phyloP scores from a whole-genome alignment of 148 eudicot genomes.

The Spergularia bocconei region DNA sequence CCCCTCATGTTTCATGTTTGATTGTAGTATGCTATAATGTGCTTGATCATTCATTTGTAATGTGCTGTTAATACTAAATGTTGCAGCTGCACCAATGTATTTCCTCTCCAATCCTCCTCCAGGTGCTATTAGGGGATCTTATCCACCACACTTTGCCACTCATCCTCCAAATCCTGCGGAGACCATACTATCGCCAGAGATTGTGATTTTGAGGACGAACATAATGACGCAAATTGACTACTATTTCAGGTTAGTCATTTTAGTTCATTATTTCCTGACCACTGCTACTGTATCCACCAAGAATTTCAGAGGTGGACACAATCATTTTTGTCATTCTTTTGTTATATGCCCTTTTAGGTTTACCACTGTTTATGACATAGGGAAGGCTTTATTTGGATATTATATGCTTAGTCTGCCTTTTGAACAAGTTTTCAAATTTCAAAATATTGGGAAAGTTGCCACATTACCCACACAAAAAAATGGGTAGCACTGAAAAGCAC shows the following conservation, averaged over 20 bases:
- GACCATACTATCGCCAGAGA: conserved; percentile 48
- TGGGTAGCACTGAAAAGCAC: background rate
- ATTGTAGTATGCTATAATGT: conserved; percentile 8
- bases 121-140: conserved; percentile 54
- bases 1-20: background rate
- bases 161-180: conserved; percentile 46
- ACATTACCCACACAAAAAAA: background rate
- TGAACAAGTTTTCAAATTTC: background rate
- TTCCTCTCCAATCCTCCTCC: conserved; percentile 62
- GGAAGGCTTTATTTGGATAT: background rate
- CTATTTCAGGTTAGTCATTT: conserved; percentile 71
- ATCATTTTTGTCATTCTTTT: background rate
- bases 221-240: conserved; percentile 84
- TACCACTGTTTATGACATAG: background rate
- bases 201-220: conserved; percentile 47
- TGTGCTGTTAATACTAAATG: conserved; percentile 7
- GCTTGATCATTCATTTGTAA: conserved; percentile 1
- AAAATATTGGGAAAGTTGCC: background rate
- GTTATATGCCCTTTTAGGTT: background rate
- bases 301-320: background rate
- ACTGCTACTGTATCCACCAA: background rate
- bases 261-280: background rate
- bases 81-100: conserved; percentile 65
- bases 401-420: background rate
- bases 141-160: conserved; percentile 48